Conservation (phyloP, 2,329 filamentous ascomycete species). For the Colletotrichum liaoningense region DNA sequence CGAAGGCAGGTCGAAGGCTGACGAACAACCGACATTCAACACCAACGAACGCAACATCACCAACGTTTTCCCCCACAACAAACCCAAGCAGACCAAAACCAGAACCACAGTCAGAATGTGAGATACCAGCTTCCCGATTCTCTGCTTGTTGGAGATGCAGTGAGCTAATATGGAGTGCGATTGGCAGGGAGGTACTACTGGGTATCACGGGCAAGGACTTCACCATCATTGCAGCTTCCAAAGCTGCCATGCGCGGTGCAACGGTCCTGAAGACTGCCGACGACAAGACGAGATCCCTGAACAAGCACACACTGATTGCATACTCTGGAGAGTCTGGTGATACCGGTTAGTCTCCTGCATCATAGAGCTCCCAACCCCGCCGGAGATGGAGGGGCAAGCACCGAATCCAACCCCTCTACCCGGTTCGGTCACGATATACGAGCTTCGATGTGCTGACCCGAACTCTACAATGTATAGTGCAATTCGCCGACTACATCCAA, state of each 20-base stretch:
- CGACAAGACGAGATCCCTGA: slow-evolving; percentile 94
- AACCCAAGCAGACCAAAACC: slow-evolving; percentile 9
- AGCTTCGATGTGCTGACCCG: slow-evolving; percentile 25
- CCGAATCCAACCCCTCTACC: not conserved
- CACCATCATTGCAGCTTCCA: slow-evolving; percentile 95
- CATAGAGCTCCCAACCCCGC: slow-evolving; percentile 4
- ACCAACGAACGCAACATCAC: slow-evolving; percentile 24
- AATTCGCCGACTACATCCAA: slow-evolving; percentile 99
- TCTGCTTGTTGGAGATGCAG: slow-evolving; percentile 24
- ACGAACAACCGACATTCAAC: slow-evolving; percentile 26
- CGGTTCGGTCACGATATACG: not conserved
- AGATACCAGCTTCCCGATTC: slow-evolving; percentile 16
- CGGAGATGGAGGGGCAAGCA: not conserved
- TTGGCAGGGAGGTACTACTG: slow-evolving; percentile 90
- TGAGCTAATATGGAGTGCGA: slow-evolving; percentile 29
- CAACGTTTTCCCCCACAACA: slow-evolving; percentile 14
- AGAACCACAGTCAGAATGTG: slow-evolving; percentile 43
- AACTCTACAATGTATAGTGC: slow-evolving; percentile 68
- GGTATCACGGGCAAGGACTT: slow-evolving; percentile 99
- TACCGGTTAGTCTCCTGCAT: slow-evolving; percentile 71
- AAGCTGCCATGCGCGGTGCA: slow-evolving; percentile 97
- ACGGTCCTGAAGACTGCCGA: slow-evolving; percentile 95
- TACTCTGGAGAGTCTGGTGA: slow-evolving; percentile 97
- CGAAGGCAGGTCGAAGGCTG: slow-evolving; percentile 28
- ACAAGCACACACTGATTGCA: slow-evolving; percentile 94